These are phyloP conservation scores for Barnettozyma pratensis DNA, from an alignment of 805 yeast species.

Conservation along the genomic window DNA sequence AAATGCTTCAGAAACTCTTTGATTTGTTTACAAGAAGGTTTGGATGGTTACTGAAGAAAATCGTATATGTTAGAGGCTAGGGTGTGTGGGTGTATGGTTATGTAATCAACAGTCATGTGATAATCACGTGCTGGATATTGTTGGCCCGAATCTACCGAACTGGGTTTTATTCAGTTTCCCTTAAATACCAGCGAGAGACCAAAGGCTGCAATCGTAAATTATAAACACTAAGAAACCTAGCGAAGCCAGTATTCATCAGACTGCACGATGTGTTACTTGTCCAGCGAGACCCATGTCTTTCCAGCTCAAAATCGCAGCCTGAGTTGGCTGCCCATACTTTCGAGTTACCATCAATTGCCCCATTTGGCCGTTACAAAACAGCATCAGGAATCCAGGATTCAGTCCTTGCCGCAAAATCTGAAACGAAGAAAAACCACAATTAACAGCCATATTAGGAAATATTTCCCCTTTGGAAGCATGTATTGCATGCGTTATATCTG, in stretches of 20 bases:
- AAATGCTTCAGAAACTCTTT: background rate
- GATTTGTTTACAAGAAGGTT: background rate
- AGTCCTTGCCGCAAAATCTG: background rate
- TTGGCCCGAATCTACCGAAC: too few relatives aligned
- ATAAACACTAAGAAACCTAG: too few relatives aligned
- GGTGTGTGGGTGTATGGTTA: background rate
- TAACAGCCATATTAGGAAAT: background rate
- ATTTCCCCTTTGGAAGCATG: background rate
- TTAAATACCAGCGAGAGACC: too few relatives aligned
- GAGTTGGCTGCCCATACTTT: background rate
- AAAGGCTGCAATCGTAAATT: too few relatives aligned
- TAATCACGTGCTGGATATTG: too few relatives aligned
- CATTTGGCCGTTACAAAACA: background rate
- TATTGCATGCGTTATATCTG: background rate
- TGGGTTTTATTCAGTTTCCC: too few relatives aligned
- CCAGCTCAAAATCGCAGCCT: too few relatives aligned
- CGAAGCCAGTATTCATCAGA: too few relatives aligned
- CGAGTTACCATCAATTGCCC: background rate
- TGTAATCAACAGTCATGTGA: too few relatives aligned
- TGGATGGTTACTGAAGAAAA: background rate
- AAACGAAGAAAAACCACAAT: background rate
- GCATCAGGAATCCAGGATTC: background rate
- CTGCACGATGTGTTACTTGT: too few relatives aligned
- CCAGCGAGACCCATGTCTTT: too few relatives aligned
- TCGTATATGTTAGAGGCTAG: background rate